phyloP scores from a whole-genome alignment of 1,284 basidiomycete genomes.

The Ceratobasidium sp. region DNA sequence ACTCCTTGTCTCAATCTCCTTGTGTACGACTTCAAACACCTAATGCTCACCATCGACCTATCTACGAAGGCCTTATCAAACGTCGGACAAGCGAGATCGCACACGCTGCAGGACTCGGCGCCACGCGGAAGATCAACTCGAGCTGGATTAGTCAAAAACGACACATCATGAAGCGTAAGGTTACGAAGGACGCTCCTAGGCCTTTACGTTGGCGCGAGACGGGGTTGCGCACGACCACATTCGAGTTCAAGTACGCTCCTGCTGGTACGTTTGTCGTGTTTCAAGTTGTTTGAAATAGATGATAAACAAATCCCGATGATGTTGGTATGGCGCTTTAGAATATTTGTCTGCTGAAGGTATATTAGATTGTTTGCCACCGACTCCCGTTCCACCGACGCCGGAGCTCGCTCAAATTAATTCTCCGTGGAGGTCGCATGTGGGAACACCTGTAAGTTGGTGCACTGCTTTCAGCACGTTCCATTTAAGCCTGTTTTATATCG shows the following conservation, averaged over 20 bases:
- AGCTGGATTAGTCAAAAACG: conserved; percentile 23
- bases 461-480: background rate
- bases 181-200: conserved; percentile 5
- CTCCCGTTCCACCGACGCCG: background rate
- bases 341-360: conserved; percentile 29
- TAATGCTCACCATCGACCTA: conserved; percentile 9
- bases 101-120: conserved; percentile 33
- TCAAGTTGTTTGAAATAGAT: background rate
- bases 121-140: background rate
- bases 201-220: conserved; percentile 17
- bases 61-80: conserved; percentile 32
- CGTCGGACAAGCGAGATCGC: conserved; percentile 10
- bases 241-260: conserved; percentile 41
- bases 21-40: background rate
- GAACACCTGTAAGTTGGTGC: conserved; percentile 23
- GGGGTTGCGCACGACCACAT: conserved; percentile 17
- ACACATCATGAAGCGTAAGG: background rate
- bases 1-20: conserved; percentile 14
- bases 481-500: background rate
- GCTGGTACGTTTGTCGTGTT: conserved; percentile 2
- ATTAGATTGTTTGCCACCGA: conserved; percentile 9
- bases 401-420: background rate
- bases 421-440: conserved; percentile 37
- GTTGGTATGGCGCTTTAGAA: background rate
- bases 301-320: too few relatives aligned